These are phyloP conservation scores for Trichoderma harzianum DNA, from an alignment of 2,329 filamentous ascomycete species.

Conservation along the genomic window DNA sequence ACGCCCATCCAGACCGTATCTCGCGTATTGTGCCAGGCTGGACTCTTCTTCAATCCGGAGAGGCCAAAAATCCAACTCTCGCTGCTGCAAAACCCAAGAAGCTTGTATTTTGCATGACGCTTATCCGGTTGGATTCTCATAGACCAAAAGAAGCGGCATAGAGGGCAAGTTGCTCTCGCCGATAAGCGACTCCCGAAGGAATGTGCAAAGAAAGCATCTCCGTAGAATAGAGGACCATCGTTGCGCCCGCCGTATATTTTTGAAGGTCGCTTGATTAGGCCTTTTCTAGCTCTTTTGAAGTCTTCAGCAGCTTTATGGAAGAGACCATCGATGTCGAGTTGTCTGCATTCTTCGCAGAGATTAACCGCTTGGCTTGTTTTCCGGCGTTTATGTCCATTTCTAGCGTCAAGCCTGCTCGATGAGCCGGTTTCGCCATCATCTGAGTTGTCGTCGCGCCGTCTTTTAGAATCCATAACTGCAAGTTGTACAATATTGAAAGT, in stretches of 20 bases:
- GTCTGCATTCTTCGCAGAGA: constrained; percentile 7
- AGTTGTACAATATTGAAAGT: neutral
- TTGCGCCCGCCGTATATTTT: neutral
- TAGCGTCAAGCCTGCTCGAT: neutral
- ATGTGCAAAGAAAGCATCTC: constrained; percentile 14
- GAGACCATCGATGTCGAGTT: neutral
- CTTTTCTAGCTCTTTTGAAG: neutral
- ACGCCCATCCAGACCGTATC: constrained; percentile 16
- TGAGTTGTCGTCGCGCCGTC: neutral
- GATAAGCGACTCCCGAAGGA: constrained; percentile 7
- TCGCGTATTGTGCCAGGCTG: neutral
- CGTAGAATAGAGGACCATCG: constrained; percentile 6
- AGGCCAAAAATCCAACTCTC: constrained; percentile 9
- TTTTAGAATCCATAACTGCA: neutral
- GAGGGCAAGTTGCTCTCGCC: neutral
- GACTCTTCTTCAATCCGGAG: neutral
- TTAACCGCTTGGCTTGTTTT: neutral
- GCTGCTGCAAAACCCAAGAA: constrained; percentile 17
- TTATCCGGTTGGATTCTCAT: neutral
- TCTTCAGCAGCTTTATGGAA: neutral
- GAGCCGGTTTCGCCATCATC: neutral
- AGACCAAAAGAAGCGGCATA: constrained; percentile 8
- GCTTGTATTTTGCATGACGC: constrained; percentile 1
- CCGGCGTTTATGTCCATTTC: neutral
- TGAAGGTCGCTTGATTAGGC: neutral